A percentile compares a stretch with the other conserved stretches of the same genome.
Conservation (phyloP, 1,284 basidiomycete genomes). For the Lentinula novae-zelandiae region DNA sequence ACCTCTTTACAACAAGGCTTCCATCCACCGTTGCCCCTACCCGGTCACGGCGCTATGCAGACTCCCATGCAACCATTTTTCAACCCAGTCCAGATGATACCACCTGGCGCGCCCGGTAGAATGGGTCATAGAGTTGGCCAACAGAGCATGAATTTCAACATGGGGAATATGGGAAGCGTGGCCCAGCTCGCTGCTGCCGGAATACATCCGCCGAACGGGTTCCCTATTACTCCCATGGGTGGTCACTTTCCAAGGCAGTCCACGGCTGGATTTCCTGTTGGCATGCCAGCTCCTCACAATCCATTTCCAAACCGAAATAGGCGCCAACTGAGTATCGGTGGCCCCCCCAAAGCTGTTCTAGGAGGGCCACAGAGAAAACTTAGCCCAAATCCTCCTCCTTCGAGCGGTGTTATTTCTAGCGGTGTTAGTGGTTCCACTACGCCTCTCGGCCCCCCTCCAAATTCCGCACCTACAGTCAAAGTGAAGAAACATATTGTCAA, state of each 20-base stretch:
- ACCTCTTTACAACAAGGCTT: constrained; percentile 56
- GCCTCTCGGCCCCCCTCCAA: constrained; percentile 21
- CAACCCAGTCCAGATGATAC: constrained; percentile 32
- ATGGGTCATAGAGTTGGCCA: constrained; percentile 49
- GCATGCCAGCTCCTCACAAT: constrained; percentile 30
- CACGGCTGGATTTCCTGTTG: constrained; percentile 35
- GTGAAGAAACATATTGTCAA: constrained; percentile 67
- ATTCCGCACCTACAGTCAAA: constrained; percentile 36
- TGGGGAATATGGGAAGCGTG: constrained; percentile 41
- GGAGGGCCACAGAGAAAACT: constrained; percentile 74
- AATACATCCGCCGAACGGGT: constrained; percentile 50
- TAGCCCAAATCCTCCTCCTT: constrained; percentile 53
- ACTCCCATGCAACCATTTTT: constrained; percentile 72
- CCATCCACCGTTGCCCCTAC: constrained; percentile 46
- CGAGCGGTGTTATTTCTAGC: constrained; percentile 8
- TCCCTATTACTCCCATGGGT: constrained; percentile 60
- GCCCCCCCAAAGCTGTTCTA: constrained; percentile 76
- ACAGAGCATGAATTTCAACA: constrained; percentile 4
- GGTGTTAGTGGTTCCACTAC: constrained; percentile 18
- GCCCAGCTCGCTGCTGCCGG: constrained; percentile 54
- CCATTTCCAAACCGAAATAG: constrained; percentile 50
- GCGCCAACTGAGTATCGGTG: constrained; percentile 72
- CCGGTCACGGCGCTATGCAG: constrained; percentile 34
- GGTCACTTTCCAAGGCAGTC: constrained; percentile 55
- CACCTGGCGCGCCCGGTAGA: constrained; percentile 46